These are phyloP conservation scores for Corynespora cassiicola DNA, from an alignment of 2,329 filamentous ascomycete genomes.

Conservation along the genomic window DNA sequence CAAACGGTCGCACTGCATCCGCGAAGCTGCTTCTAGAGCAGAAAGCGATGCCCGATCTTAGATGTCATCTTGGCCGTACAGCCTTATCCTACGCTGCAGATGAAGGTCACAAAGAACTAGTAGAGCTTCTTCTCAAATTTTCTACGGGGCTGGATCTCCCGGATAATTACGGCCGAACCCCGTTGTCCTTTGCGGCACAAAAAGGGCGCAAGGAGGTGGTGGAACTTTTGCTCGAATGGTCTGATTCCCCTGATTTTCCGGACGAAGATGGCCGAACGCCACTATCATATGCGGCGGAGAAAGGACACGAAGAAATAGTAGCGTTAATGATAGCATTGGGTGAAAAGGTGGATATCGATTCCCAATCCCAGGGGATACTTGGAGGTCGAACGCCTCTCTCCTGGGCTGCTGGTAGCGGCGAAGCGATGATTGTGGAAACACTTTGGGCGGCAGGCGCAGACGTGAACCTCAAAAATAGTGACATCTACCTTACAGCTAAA, in stretches of 20 bases:
- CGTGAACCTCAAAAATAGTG: too few relatives aligned
- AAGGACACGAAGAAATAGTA: conserved; percentile 4
- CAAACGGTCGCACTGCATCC: background rate
- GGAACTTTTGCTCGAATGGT: background rate
- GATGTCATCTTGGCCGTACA: background rate
- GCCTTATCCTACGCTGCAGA: conserved; percentile 5
- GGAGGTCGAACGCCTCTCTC: too few relatives aligned
- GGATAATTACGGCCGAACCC: conserved; percentile 1
- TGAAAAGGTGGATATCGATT: too few relatives aligned
- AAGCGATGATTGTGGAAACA: too few relatives aligned
- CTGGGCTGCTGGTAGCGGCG: too few relatives aligned
- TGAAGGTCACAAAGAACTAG: background rate
- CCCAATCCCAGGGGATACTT: too few relatives aligned
- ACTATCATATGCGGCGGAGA: conserved; percentile 4
- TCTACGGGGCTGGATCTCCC: background rate
- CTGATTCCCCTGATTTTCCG: too few relatives aligned
- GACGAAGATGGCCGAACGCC: conserved; percentile 2
- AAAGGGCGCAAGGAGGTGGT: conserved; percentile 2
- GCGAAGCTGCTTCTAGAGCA: conserved; percentile 3
- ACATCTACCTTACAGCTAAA: too few relatives aligned
- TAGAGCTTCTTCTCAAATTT: background rate
- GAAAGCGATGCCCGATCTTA: background rate
- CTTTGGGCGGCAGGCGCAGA: too few relatives aligned
- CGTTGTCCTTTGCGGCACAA: conserved; percentile 1
- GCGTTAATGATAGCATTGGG: too few relatives aligned